Evolutionary conservation across 2,329 filamentous ascomycete genomes (phyloP), one percentile per base, ranked within the genome.

Genomic region (Lasiodiplodia hormozganensis): DNA sequence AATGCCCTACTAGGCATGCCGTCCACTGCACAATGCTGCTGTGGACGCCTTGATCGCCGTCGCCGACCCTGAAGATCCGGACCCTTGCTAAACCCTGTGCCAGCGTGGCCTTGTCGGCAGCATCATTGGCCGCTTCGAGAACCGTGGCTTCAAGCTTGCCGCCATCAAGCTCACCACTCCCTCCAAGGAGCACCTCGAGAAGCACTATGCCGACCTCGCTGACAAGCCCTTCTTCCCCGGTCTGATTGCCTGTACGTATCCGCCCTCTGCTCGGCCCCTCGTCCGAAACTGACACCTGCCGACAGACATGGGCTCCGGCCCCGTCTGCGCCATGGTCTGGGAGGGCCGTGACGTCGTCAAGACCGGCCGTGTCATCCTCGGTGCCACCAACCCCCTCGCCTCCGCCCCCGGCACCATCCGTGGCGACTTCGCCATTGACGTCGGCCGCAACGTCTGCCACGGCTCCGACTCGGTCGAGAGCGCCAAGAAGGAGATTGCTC

Each of bases 281-380:
- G 18, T 31, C 47, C 3, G 3, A 28, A 21, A 57, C 56, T 68
- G 36, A 68, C 57, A 53, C 5, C 12, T 14, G 4, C 40, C 16
- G 12, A 71, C 74, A 97, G 94, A 98, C 90, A 99, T 98, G 96
- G 86, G 89, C 83, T 94, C 90, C 83, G 96, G 96, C 82, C 96
- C 96, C 83, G 95, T 99, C 87, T 91, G 89, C 88, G 96, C 96
- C 87, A 99, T 98, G 95, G 92, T 99, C 85, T 99, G 96, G 96
- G 94, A 99, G 86, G 96, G 96, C 82, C 92, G 92, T 89, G 94
- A 99, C 81, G 96, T 91, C 84, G 94, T 97, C 89, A 98, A 98
- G 92, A 97, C 94, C 76, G 96, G 96, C 85, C 95, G 96, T 82
- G 90, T 86, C 84, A 90, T 99, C 83, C 94, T 99, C 83, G 96